Base-by-base conservation (phyloP, 257 asterid genomes). In the Solanum habrochaites region DNA sequence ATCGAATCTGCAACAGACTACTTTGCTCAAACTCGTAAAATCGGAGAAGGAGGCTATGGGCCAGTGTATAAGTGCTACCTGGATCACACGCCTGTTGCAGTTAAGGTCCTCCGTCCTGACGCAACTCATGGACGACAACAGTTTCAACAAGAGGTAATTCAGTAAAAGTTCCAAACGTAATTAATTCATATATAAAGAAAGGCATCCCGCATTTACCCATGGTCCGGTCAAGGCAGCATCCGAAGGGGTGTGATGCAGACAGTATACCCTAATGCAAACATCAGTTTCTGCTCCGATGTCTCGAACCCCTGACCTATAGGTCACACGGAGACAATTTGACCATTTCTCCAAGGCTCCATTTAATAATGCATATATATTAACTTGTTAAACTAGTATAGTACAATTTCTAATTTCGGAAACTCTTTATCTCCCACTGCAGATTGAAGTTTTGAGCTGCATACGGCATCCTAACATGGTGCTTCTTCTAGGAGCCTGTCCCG, bases 21-120 rank as follows among this genome's bases (percentile, higher is more conserved):
- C 74, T 91, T 91, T 35, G 35, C 90, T 20, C 86, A 89, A 84
- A 66, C 91, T 66, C 90, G 84, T 21, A 91, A 89, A 83, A 91
- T 91, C n/a, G 93, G 93, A 85, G 93, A 91, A 88, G 92, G 92
- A 84, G 92, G 92, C 21, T 90, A 90, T 64, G 92, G 92, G 58
- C 91, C 92, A 1, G 93, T 91, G 3, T 91, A 87, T 64, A 91
- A 89, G 67, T 91, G 93, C 71, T 86, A 81, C 42, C 84, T 91
- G 85, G 93, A 91, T 60, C 93, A 91, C 15, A 91, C 93, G 4
- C 87, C 93, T 64, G 91, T 86, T 56, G 92, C 92, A n/a, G 91
- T 90, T 64, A 90, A 90, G 87, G 92, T 88, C 85, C 89, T 90
- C 15, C 89, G 92, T 35, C 89, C 92, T 72, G 92, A 90, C 45